These are phyloP conservation scores for Borovskyia barvae DNA, from an alignment of 208 protist genomes.

Conservation along the genomic window DNA sequence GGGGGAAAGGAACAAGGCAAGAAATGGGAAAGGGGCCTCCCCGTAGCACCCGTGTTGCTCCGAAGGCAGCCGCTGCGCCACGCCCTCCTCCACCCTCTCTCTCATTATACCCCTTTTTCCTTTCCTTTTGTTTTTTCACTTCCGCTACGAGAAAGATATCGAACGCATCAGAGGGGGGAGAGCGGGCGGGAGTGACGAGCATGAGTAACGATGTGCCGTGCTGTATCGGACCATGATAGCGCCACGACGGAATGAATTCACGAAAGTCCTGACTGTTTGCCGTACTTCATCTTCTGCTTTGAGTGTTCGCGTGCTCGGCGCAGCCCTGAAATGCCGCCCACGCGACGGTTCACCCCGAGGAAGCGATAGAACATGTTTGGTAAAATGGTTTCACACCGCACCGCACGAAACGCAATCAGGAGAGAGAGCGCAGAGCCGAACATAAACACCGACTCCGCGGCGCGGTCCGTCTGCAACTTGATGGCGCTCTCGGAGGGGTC, in stretches of 20 bases:
- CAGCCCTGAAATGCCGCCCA: constrained; percentile 72
- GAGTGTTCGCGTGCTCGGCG: constrained; percentile 62
- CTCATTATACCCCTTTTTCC: not conserved
- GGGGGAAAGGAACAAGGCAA: not conserved
- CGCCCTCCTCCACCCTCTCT: too few relatives aligned
- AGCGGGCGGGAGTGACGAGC: not conserved
- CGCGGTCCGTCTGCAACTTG: constrained; percentile 80
- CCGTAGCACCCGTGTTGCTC: too few relatives aligned
- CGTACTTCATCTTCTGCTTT: constrained; percentile 83
- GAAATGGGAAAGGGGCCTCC: too few relatives aligned
- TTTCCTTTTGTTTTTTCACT: not conserved
- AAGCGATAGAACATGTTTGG: constrained; percentile 92
- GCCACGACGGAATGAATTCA: constrained; percentile 7
- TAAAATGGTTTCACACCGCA: constrained; percentile 91
- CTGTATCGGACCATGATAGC: not conserved
- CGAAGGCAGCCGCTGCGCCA: too few relatives aligned
- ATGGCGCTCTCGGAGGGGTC: constrained; percentile 83
- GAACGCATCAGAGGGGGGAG: not conserved
- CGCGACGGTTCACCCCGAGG: constrained; percentile 67
- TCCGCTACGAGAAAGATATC: not conserved
- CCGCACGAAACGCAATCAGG: constrained; percentile 76
- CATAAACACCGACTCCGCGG: constrained; percentile 69
- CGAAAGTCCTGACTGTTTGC: constrained; percentile 60
- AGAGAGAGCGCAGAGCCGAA: constrained; percentile 61
- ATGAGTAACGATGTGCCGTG: not conserved